A percentile compares a stretch with the other conserved stretches of the same genome.
Conservation (phyloP, 495 filamentous ascomycete genomes). For the Venustampulla echinocandica region DNA sequence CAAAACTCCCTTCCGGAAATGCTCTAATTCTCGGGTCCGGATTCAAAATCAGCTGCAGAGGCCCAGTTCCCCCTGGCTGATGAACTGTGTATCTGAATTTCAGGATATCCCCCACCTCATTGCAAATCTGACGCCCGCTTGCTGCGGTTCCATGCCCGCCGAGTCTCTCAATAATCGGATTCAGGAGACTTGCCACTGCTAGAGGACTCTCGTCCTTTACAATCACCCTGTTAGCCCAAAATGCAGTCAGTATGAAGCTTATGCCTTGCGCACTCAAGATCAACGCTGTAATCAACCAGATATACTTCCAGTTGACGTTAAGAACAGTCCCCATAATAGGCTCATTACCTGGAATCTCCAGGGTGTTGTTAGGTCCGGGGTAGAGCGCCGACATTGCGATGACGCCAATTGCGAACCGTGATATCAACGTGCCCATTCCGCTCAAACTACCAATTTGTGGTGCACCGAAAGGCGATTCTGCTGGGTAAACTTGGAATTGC, state of each 20-base stretch:
- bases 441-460: not conserved
- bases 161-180: constrained; percentile 1
- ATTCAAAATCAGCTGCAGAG: too few species aligned
- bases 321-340: not conserved
- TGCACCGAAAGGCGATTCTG: not conserved
- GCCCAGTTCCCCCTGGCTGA: too few species aligned
- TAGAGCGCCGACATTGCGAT: not conserved
- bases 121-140: not conserved
- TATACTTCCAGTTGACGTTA: not conserved
- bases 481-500: constrained; percentile 4
- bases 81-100: not conserved
- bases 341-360: not conserved
- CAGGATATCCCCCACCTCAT: not conserved
- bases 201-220: constrained; percentile 3
- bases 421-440: not conserved
- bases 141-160: not conserved
- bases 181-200: not conserved
- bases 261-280: not conserved
- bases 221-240: not conserved
- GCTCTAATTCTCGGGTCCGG: too few species aligned
- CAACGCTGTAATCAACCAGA: not conserved
- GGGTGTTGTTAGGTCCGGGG: not conserved
- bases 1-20: too few species aligned
- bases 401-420: constrained; percentile 2
- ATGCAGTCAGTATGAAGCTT: not conserved